These are phyloP conservation scores for Cystoderma amianthinum DNA, from an alignment of 768 basidiomycete species.

Conservation along the genomic window DNA sequence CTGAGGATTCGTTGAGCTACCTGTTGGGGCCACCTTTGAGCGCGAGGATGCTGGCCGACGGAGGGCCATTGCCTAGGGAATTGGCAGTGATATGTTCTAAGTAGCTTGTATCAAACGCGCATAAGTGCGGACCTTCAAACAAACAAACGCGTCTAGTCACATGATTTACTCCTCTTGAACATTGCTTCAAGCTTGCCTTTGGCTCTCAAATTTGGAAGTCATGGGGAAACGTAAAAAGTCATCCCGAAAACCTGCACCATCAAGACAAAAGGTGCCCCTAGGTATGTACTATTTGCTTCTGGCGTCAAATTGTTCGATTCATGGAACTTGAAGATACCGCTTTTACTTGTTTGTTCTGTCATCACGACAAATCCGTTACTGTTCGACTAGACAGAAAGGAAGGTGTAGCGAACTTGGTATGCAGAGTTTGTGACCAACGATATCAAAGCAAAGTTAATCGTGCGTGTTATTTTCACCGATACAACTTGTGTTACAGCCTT, in stretches of 20 bases:
- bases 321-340: constrained; percentile 50
- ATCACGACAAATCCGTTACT: constrained; percentile 85
- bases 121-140: too few species aligned
- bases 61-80: constrained; percentile 43
- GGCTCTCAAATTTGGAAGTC: not conserved
- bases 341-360: constrained; percentile 85
- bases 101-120: constrained; percentile 10
- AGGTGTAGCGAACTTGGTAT: constrained; percentile 72
- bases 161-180: constrained; percentile 16
- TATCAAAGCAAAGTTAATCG: constrained; percentile 87
- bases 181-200: constrained; percentile 1
- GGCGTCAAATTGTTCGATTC: not conserved
- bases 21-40: constrained; percentile 25
- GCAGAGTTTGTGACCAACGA: constrained; percentile 81
- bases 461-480: constrained; percentile 20
- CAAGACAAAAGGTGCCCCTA: constrained; percentile 63
- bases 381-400: constrained; percentile 84
- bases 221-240: constrained; percentile 95
- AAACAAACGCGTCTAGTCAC: constrained; percentile 19
- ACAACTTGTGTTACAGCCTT: constrained; percentile 4
- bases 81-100: not conserved
- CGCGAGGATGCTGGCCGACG: constrained; percentile 53
- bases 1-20: constrained; percentile 15
- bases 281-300: constrained; percentile 36
- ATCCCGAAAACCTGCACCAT: constrained; percentile 67